phyloP scores from a whole-genome alignment of 768 basidiomycete genomes.

The Tubosaeta sp. region DNA sequence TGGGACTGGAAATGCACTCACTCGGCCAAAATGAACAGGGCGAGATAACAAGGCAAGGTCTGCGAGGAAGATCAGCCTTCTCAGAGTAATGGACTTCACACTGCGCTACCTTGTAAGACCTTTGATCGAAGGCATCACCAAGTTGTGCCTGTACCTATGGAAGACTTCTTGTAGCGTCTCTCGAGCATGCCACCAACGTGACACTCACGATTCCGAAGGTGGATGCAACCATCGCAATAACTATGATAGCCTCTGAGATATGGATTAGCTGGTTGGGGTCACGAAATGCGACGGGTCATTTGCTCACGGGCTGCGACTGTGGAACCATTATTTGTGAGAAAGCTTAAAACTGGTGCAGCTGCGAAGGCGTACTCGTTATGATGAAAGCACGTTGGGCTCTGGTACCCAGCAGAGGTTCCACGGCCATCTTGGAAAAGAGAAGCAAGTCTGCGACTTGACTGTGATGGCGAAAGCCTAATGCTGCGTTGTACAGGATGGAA shows the following conservation, averaged over 20 bases:
- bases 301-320: slow-evolving; percentile 60
- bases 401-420: slow-evolving; percentile 69
- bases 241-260: slow-evolving; percentile 63
- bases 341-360: not conserved
- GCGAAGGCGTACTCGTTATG: slow-evolving; percentile 51
- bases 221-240: slow-evolving; percentile 70
- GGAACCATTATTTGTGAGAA: slow-evolving; percentile 3
- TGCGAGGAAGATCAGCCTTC: slow-evolving; percentile 25
- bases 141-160: slow-evolving; percentile 46
- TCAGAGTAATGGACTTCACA: not conserved
- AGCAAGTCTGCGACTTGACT: slow-evolving; percentile 15
- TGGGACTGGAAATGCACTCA: slow-evolving; percentile 30
- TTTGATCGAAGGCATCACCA: slow-evolving; percentile 13
- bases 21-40: slow-evolving; percentile 81
- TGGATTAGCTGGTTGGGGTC: not conserved
- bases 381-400: slow-evolving; percentile 71
- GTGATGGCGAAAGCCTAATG: slow-evolving; percentile 7
- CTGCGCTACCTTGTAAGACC: slow-evolving; percentile 48
- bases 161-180: slow-evolving; percentile 3
- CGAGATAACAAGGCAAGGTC: slow-evolving; percentile 83
- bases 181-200: not conserved
- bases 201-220: slow-evolving; percentile 59
- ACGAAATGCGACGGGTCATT: not conserved
- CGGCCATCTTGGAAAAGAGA: slow-evolving; percentile 48
- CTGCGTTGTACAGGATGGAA: not conserved